Percentiles rank a stretch among this genome's conserved stretches.
These are phyloP conservation scores for Wilcoxina mikolae DNA, from an alignment of 495 filamentous ascomycete genomes.

Conservation along the genomic window DNA sequence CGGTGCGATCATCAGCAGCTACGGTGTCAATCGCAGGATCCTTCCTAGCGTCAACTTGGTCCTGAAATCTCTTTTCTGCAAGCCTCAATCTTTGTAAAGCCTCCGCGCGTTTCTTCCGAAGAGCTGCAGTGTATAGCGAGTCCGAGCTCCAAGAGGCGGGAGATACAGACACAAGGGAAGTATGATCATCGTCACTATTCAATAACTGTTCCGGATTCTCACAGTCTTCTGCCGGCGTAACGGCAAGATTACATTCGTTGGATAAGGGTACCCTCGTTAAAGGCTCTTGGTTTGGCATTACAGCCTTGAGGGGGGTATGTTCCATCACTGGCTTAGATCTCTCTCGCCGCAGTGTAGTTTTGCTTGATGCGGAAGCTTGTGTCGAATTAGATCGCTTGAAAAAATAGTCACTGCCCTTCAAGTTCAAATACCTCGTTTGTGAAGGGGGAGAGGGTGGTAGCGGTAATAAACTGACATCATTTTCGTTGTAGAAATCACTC, in stretches of 20 bases:
- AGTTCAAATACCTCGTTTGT: background rate
- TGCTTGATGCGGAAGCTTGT: background rate
- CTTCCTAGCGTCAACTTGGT: background rate
- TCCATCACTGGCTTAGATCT: background rate
- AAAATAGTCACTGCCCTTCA: background rate
- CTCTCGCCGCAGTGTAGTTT: background rate
- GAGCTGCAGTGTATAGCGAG: conserved; percentile 17
- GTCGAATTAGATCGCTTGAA: background rate
- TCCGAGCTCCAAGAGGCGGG: conserved; percentile 22
- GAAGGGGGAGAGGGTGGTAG: background rate
- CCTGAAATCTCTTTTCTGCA: conserved; percentile 12
- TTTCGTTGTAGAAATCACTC: background rate
- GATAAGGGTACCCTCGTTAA: too few species aligned
- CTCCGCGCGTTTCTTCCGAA: conserved; percentile 15
- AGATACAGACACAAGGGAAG: conserved; percentile 17
- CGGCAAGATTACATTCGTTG: too few species aligned
- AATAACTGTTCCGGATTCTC: too few species aligned
- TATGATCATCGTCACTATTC: conserved; percentile 18
- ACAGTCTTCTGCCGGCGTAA: too few species aligned
- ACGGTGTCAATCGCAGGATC: background rate
- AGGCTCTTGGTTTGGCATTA: too few species aligned
- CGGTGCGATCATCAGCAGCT: background rate
- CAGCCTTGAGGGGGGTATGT: too few species aligned
- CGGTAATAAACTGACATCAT: background rate
- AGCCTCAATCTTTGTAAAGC: conserved; percentile 13